Conservation (phyloP, 257 asterid genomes). For the Solanum clarkiae region DNA sequence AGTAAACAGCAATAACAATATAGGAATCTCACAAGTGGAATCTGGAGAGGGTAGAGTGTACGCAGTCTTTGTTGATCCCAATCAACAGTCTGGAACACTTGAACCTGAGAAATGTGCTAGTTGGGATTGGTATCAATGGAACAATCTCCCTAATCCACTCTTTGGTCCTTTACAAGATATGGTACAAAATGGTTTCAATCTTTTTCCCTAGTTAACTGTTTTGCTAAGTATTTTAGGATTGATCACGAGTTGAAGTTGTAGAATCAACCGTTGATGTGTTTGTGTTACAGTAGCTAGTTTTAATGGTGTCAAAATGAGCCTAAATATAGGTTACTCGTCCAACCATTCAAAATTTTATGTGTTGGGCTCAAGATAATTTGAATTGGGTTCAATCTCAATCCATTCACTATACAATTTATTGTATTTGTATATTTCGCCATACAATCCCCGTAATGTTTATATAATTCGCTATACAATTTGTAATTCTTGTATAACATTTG, state of each 20-base stretch:
- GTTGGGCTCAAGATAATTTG: no score
- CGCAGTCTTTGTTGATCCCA: conserved; percentile 21
- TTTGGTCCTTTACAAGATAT: conserved; percentile 34
- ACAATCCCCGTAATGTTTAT: no score
- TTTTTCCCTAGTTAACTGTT: conserved; percentile 15
- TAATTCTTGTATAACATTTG: no score
- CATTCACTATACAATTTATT: no score
- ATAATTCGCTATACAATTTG: no score
- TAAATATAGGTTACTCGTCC: no score
- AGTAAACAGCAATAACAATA: background rate
- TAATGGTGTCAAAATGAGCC: no score
- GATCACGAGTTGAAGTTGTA: background rate
- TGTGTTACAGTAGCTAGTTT: background rate
- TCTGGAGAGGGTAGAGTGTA: no score
- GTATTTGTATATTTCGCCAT: no score
- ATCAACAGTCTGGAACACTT: conserved; percentile 32
- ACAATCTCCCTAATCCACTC: conserved; percentile 53
- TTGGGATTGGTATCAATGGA: conserved; percentile 77
- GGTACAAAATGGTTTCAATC: conserved; percentile 31
- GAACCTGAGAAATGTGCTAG: conserved; percentile 74
- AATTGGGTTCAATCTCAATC: no score
- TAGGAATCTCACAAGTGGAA: rapidly evolving
- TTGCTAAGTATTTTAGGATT: background rate
- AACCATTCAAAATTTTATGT: no score
- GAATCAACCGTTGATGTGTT: background rate